Evolutionary conservation across 371 early-diverging fungal species (phyloP).

Genomic region (Ecytonucleospora hepatopenaei): DNA sequence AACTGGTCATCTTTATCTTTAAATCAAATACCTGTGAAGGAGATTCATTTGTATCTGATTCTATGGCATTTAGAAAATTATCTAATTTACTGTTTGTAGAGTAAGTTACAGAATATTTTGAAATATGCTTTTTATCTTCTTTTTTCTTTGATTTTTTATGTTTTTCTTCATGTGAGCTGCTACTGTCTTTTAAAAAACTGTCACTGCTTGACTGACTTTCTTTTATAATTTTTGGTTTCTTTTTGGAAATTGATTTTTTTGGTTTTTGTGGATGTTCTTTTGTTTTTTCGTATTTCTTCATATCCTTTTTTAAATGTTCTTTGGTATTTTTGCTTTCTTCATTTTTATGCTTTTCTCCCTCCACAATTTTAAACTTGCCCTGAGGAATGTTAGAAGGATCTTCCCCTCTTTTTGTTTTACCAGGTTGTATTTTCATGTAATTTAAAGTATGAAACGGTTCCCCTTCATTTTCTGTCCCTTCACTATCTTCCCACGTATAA

Average conservation of each 20-base stretch:
- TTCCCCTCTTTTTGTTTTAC: neutral
- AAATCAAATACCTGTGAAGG: conserved; percentile 7
- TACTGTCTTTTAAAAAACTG: no score
- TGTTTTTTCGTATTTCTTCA: conserved; percentile 13
- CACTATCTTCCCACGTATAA: neutral
- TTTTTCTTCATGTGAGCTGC: neutral
- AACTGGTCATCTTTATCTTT: neutral
- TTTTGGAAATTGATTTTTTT: no score
- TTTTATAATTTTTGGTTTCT: no score
- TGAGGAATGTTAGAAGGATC: neutral
- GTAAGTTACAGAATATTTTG: neutral
- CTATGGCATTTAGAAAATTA: neutral
- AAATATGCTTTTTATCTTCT: neutral
- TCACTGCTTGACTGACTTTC: no score
- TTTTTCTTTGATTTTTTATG: neutral
- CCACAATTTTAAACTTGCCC: neutral
- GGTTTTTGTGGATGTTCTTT: neutral
- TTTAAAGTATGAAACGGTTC: neutral
- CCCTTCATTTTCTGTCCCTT: neutral
- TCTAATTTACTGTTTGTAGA: neutral
- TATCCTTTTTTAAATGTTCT: neutral
- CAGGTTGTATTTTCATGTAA: neutral
- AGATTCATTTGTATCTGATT: neutral
- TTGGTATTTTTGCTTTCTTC: neutral
- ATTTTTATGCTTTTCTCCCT: neutral